Percentiles rank a stretch among this genome's conserved stretches.
phyloP scores from a whole-genome alignment of 352 stramenopile genomes.

The Globisporangium abappressorium region DNA sequence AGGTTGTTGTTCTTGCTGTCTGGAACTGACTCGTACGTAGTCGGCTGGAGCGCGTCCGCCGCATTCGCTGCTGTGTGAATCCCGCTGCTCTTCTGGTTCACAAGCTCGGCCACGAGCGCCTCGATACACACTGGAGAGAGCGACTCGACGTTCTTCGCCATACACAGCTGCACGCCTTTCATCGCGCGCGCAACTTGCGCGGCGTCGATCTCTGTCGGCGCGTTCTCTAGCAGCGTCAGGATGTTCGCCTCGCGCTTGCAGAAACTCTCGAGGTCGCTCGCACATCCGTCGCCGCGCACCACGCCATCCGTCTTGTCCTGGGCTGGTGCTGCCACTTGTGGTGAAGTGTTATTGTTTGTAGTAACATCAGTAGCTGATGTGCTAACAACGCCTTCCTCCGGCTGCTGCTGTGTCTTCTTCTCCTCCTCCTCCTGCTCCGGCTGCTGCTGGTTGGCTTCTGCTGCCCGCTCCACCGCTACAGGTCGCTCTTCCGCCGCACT shows the following conservation, averaged over 20 bases:
- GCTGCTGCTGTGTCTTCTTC: neutral
- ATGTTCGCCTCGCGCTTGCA: conserved; percentile 52
- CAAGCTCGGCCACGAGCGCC: conserved; percentile 31
- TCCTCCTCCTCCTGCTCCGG: neutral
- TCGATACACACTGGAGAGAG: conserved; percentile 51
- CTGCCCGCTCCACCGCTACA: neutral
- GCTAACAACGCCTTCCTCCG: neutral
- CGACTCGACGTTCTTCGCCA: conserved; percentile 48
- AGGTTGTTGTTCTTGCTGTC: conserved; percentile 9
- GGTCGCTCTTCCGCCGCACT: neutral
- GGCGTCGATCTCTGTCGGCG: conserved; percentile 26
- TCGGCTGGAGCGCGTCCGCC: conserved; percentile 7
- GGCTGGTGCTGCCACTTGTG: neutral
- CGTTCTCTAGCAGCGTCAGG: conserved; percentile 43
- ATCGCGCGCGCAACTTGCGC: conserved; percentile 36
- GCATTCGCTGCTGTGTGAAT: neutral
- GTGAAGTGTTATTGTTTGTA: conserved; percentile 2
- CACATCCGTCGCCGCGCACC: conserved; percentile 25
- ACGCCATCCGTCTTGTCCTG: neutral
- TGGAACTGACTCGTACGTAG: conserved; percentile 2
- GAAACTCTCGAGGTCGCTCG: conserved; percentile 33
- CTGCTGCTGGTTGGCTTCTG: conserved; percentile 4
- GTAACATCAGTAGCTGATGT: neutral
- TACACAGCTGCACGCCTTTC: conserved; percentile 47
- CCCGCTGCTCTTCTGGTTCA: conserved; percentile 15